phyloP scores from a whole-genome alignment of 108 stramenopile species.

The Skeletonema grethae region DNA sequence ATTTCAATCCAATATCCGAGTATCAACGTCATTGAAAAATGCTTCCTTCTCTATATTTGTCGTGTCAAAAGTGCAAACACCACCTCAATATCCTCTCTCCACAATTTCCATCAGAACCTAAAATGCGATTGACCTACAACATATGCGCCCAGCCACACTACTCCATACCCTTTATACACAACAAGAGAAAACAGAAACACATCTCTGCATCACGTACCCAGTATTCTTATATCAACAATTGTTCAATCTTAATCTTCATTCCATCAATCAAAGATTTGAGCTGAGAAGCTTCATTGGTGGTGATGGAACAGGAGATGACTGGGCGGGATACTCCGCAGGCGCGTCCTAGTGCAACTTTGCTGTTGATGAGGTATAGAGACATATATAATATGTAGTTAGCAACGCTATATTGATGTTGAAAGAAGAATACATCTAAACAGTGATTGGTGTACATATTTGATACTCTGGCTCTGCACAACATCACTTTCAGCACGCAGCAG shows the following conservation, averaged over 20 bases:
- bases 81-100: too few species aligned
- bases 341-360: conserved; percentile 98
- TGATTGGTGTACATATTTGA: not conserved
- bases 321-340: conserved; percentile 99
- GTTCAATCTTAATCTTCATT: conserved; percentile 99
- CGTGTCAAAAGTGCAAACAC: not conserved
- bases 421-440: not conserved
- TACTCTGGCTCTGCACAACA: too few species aligned
- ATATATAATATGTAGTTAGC: not conserved
- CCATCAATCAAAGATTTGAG: conserved; percentile 95
- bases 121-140: not conserved
- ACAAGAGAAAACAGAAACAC: not conserved
- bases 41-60: not conserved
- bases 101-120: not conserved
- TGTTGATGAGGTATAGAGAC: conserved; percentile 21
- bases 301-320: conserved; percentile 96
- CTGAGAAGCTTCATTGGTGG: conserved; percentile 98
- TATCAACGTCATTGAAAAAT: conserved; percentile 50
- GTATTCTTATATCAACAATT: conserved; percentile 92
- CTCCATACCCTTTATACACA: not conserved
- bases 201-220: conserved; percentile 51
- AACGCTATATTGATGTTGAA: too few species aligned
- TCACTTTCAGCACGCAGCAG: not conserved
- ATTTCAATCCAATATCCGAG: conserved; percentile 17
- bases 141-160: not conserved